Evolutionary conservation across 1,139 yeast species (phyloP), one percentile per base, ranked within the genome.

Genomic region (Blastobotrys illinoisensis): DNA sequence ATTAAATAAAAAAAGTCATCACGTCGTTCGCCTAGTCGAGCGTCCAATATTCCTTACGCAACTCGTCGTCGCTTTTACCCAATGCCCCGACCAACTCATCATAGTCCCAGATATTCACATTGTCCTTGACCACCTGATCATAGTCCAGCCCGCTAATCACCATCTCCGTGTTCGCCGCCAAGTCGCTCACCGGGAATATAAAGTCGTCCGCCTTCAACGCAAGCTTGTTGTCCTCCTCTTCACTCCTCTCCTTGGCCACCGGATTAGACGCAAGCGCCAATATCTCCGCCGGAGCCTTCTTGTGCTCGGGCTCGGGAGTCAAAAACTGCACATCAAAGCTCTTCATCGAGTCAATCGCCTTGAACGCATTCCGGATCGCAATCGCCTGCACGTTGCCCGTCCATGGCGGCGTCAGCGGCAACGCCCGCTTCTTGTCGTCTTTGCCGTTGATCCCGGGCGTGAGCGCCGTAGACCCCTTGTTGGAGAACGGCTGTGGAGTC

Each of bases 331-430:
- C 56, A 28, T 62, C 66, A 13, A 61, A 58, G n/a, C 61, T 49
- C 53, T 62, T 62, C 44, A 66, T 64, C 16, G 62, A 58, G 20
- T 64, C 65, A 50, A 65, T 59, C 9, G 66, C 60, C 47, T 59
- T 66, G 51, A 66, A 65, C 9, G 68, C 67, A 16, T 59, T 60
- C 26, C 62, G 60, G 36, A 65, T 59, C 6, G 65, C 62, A 19
- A 64, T 62, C 1, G 69, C 65, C 9, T 64, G 62, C 9, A 65
- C 68, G 45, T 51, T 59, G 5, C 66, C 68, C 1, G 66, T 56
- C 68, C 67, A 65, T 3, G 65, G 60, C 9, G 66, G 61, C 6
- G 60, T 55, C 4, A 55, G 49, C 1, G 59, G 58, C 16, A 51
- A 32, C 9, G 40, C 47, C 20, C 54, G 46, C 14, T 47, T 44